Percentiles rank a stretch among this genome's conserved stretches.
Evolutionary conservation across 164 flowering plant species (phyloP).

Genomic region (Tetracentron sinense): DNA sequence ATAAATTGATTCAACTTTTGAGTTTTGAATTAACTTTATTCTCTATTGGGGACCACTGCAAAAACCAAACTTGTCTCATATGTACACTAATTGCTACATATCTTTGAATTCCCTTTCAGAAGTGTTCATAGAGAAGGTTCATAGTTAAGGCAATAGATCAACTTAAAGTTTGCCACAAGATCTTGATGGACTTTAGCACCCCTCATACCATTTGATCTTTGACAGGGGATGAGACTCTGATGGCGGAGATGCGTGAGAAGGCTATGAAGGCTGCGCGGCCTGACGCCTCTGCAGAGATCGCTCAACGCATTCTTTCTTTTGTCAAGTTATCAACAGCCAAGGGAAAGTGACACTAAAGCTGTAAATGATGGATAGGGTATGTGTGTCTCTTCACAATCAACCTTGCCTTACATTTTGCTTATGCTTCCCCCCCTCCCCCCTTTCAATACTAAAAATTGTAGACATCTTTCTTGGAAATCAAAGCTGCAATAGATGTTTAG

Average conservation of each 20-base stretch:
- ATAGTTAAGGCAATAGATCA: too few relatives aligned
- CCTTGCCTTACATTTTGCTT: neutral
- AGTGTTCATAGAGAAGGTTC: too few relatives aligned
- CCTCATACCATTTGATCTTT: slow-evolving; percentile 4
- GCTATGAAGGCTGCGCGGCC: slow-evolving; percentile 63
- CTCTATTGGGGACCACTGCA: neutral
- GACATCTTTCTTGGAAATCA: neutral
- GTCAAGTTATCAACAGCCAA: slow-evolving; percentile 20
- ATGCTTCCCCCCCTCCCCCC: neutral
- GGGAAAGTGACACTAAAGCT: slow-evolving; percentile 6
- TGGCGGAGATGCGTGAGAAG: slow-evolving; percentile 56
- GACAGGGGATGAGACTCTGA: slow-evolving; percentile 47
- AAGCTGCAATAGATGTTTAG: too few relatives aligned
- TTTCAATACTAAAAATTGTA: too few relatives aligned
- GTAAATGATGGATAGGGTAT: neutral
- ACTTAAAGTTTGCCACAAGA: neutral
- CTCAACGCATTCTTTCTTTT: slow-evolving; percentile 47
- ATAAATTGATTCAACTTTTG: too few relatives aligned
- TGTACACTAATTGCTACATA: neutral
- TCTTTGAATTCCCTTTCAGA: neutral
- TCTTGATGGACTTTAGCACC: neutral
- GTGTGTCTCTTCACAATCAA: neutral
- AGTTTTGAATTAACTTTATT: neutral
- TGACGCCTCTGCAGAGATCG: slow-evolving; percentile 58
- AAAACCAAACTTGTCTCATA: neutral